These are phyloP conservation scores for Inonotus obliquus DNA, from an alignment of 1,284 basidiomycete species.

Conservation along the genomic window DNA sequence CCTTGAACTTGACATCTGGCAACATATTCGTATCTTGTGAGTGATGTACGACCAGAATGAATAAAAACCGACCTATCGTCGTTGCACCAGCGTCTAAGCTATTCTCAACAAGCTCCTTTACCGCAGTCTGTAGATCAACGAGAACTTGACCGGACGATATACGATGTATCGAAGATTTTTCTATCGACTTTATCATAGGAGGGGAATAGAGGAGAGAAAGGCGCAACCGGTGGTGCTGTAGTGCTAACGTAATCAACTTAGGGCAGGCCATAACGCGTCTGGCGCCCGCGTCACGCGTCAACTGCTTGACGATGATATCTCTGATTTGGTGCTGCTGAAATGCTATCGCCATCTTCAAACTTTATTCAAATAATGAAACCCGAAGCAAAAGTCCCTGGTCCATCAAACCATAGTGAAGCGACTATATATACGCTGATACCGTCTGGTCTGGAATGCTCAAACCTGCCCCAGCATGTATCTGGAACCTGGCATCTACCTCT, in stretches of 20 bases:
- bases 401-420: no score
- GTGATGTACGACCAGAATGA: not conserved
- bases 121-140: constrained; percentile 86
- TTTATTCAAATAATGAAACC: no score
- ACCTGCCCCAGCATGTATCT: not conserved
- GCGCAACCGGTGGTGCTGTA: no score
- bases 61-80: constrained; percentile 61
- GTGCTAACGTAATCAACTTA: not conserved
- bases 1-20: constrained; percentile 88
- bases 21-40: not conserved
- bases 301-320: no score
- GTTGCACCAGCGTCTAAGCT: constrained; percentile 91
- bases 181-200: constrained; percentile 57
- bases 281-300: no score
- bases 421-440: no score
- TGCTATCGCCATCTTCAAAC: no score
- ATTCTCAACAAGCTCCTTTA: constrained; percentile 98
- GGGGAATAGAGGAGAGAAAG: not conserved
- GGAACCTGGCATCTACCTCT: constrained; percentile 4
- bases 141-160: constrained; percentile 96
- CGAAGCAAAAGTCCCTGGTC: no score
- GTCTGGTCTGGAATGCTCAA: no score
- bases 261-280: constrained; percentile 8
- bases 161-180: constrained; percentile 71
- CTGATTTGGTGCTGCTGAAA: no score